Percentiles rank a stretch among this genome's conserved stretches.
These are phyloP conservation scores for Physcomitrium patens DNA, from an alignment of 225 moss, liverwort and hornwort species.

Conservation along the genomic window DNA sequence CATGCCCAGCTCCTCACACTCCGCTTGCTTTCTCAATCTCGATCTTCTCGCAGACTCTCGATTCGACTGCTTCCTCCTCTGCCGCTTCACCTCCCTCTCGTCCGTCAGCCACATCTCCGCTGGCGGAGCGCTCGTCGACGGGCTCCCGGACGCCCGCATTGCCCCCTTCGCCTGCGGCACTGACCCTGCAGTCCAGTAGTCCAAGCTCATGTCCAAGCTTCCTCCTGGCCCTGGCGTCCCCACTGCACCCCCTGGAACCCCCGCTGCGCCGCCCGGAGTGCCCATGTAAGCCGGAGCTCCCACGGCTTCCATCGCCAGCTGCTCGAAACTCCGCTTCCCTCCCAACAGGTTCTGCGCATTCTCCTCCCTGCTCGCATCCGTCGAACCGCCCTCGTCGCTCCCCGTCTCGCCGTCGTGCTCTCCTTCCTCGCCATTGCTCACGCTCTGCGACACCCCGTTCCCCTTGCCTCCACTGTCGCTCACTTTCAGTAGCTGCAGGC, in stretches of 20 bases:
- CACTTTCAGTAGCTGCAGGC: constrained; percentile 54
- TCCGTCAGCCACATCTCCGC: constrained; percentile 72
- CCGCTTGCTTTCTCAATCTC: constrained; percentile 84
- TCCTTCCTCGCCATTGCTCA: constrained; percentile 59
- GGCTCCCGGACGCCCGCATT: constrained; percentile 58
- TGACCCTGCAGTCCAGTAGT: constrained; percentile 70
- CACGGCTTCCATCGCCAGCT: constrained; percentile 66
- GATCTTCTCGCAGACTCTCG: constrained; percentile 90
- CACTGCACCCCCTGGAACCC: constrained; percentile 30
- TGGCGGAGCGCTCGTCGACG: constrained; percentile 55
- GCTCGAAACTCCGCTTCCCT: constrained; percentile 62
- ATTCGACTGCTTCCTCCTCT: constrained; percentile 91
- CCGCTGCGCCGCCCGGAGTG: constrained; percentile 36
- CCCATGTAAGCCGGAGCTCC: constrained; percentile 54
- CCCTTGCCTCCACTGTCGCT: constrained; percentile 47
- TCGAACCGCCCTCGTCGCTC: constrained; percentile 52
- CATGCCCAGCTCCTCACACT: constrained; percentile 87
- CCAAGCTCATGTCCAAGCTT: constrained; percentile 73
- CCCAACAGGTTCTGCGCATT: constrained; percentile 55
- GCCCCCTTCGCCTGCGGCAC: constrained; percentile 54
- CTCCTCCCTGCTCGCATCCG: constrained; percentile 60
- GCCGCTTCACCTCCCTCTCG: constrained; percentile 91
- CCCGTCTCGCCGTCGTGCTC: constrained; percentile 59
- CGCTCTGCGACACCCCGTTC: constrained; percentile 59
- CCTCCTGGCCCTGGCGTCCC: constrained; percentile 58